Evolutionary conservation across 768 basidiomycete genomes (phyloP), one percentile per base, ranked within the genome.

Genomic region (Phlegmacium glaucopus): DNA sequence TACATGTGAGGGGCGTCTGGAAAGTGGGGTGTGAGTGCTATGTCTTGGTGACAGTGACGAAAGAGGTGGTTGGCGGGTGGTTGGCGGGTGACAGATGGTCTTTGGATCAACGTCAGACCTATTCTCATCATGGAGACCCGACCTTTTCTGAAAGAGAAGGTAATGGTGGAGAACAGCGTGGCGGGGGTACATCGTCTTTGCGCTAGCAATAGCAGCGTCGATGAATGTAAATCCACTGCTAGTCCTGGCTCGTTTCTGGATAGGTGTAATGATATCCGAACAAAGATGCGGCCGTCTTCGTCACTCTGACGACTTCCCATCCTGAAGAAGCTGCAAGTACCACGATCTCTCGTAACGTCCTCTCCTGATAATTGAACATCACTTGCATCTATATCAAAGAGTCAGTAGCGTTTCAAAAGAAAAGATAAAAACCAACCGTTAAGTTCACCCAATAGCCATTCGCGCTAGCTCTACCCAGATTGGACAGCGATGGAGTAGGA

Each of bases 401-500:
- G 41, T 32, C 44, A 36, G n/a, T 16, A 13, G 9, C n/a, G 17
- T n/a, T 40, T 41, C 17, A 42, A 18, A 45, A 16, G 45, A 27
- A 10, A 47, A 26, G n/a, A n/a, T n/a, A 26, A 9, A 34, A 41
- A 55, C 74, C 44, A 56, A 85, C 86, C 25, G 80, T 76, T 55
- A 86, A 63, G 58, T 88, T 86, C 74, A 85, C 74, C 75, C 78
- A 85, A 60, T 85, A 87, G 6, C 76, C 83, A 52, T 78, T 82
- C 6, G 80, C 75, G 58, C 75, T 87, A 6, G 85, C 85, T 55
- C 82, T 84, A 0, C 88, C 88, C 5, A 87, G 63, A 57, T 90
- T 90, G 6, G 86, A 71, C 26, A 89, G 69, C 13, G 90, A 63
- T 28, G 85, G 85, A 15, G 76, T 72, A 3, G 79, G 75, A 1